Conservation (phyloP, 2,329 filamentous ascomycete genomes). For the Sarocladium kiliense region DNA sequence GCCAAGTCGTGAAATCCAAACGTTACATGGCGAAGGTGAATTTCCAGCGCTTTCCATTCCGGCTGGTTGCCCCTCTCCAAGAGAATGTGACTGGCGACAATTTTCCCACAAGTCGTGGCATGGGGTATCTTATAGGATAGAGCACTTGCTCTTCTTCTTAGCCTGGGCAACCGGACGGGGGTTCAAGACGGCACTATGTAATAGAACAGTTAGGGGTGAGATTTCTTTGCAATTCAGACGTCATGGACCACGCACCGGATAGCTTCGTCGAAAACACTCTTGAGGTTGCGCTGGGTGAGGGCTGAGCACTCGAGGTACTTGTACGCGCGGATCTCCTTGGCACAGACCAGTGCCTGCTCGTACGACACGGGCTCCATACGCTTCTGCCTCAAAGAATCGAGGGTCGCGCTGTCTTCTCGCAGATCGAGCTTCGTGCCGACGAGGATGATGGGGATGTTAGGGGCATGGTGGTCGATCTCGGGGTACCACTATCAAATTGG, state of each 20-base stretch:
- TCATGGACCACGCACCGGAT: slow-evolving; percentile 66
- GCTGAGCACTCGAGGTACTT: slow-evolving; percentile 99
- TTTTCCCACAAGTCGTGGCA: slow-evolving; percentile 1
- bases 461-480: slow-evolving; percentile 95
- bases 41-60: neutral
- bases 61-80: neutral
- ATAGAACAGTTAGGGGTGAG: too few relatives aligned
- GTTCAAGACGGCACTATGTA: slow-evolving; percentile 63
- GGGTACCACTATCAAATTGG: slow-evolving; percentile 71
- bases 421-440: slow-evolving; percentile 97
- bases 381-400: slow-evolving; percentile 79
- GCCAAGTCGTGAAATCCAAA: slow-evolving; percentile 7
- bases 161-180: slow-evolving; percentile 48
- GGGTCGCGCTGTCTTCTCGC: slow-evolving; percentile 78
- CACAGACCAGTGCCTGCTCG: slow-evolving; percentile 81
- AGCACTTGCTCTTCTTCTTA: slow-evolving; percentile 63
- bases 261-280: slow-evolving; percentile 98
- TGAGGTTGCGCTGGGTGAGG: slow-evolving; percentile 91
- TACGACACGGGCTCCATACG: slow-evolving; percentile 97
- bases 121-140: slow-evolving; percentile 51
- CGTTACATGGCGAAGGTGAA: neutral
- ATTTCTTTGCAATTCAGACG: neutral
- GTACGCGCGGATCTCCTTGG: slow-evolving; percentile 91
- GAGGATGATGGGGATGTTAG: slow-evolving; percentile 91
- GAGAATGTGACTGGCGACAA: slow-evolving; percentile 5